Percentiles rank a stretch among this genome's conserved stretches.
phyloP scores from a whole-genome alignment of 345 rosid genomes.

The Hypericum perforatum region DNA sequence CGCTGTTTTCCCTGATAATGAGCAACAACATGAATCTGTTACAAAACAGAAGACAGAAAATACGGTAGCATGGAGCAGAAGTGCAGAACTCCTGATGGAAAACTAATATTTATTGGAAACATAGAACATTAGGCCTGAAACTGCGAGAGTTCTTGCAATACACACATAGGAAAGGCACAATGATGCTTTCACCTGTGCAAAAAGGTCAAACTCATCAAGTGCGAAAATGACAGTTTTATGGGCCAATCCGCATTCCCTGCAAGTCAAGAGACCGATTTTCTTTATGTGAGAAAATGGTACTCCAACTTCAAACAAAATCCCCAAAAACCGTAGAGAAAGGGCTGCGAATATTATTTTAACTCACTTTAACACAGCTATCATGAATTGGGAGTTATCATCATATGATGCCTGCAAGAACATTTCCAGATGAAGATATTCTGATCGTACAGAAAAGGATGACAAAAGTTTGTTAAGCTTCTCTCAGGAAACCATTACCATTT shows the following conservation, averaged over 20 bases:
- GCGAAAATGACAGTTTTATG: constrained; percentile 82
- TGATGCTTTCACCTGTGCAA: constrained; percentile 65
- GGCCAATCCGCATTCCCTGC: constrained; percentile 93
- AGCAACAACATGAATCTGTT: no score
- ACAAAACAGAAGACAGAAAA: background rate
- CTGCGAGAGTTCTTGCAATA: constrained; percentile 3
- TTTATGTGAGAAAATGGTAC: background rate
- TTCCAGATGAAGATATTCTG: constrained; percentile 11
- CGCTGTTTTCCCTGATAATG: constrained; percentile 74
- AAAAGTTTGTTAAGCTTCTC: no score
- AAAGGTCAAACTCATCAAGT: constrained; percentile 86
- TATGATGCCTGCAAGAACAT: constrained; percentile 63
- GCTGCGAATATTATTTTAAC: constrained; percentile 14
- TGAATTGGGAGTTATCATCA: constrained; percentile 87
- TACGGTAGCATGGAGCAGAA: no score
- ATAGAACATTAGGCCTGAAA: constrained; percentile 1
- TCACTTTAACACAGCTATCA: constrained; percentile 73
- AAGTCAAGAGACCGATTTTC: constrained; percentile 15
- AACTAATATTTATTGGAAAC: background rate
- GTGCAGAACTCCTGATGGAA: no score
- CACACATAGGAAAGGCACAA: constrained; percentile 2
- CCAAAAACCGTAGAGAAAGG: background rate
- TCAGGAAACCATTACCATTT: constrained; percentile 39
- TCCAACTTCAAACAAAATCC: no score
- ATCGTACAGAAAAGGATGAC: background rate